Evolutionary conservation across 768 basidiomycete species (phyloP).

Genomic region (Leccinum incarnatum): DNA sequence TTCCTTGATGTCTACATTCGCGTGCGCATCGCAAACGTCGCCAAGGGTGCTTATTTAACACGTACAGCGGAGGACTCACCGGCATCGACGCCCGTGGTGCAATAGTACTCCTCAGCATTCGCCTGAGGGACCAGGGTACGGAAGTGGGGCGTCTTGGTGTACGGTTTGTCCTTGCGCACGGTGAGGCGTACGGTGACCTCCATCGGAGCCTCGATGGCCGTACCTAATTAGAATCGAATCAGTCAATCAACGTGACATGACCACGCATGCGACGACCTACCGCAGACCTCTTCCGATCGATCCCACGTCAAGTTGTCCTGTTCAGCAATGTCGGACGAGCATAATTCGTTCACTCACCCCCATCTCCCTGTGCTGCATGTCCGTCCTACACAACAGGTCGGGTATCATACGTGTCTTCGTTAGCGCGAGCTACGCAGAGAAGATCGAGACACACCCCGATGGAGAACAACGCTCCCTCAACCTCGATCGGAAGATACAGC

Average conservation of each 20-base stretch:
- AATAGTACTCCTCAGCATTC: conserved; percentile 43
- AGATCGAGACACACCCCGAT: conserved; percentile 42
- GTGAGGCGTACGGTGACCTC: conserved; percentile 53
- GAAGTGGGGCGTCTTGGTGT: conserved; percentile 60
- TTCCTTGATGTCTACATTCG: conserved; percentile 44
- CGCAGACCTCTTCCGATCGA: conserved; percentile 50
- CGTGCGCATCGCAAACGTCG: not conserved
- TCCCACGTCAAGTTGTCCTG: not conserved
- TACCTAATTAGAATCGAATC: conserved; percentile 35
- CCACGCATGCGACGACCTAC: conserved; percentile 32
- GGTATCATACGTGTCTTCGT: not conserved
- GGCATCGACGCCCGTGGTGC: conserved; percentile 55
- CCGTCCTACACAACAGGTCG: conserved; percentile 45
- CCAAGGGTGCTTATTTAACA: not conserved
- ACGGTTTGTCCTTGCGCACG: conserved; percentile 53
- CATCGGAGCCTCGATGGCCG: conserved; percentile 65
- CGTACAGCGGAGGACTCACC: conserved; percentile 23
- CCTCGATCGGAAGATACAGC: conserved; percentile 56
- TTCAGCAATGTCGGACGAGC: not conserved
- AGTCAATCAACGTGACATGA: not conserved
- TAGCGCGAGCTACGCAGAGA: not conserved
- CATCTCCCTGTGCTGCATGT: conserved; percentile 66
- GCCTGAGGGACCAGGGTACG: conserved; percentile 26
- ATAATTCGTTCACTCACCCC: conserved; percentile 40
- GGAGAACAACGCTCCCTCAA: conserved; percentile 58